Percentiles rank a stretch among this genome's conserved stretches.
Evolutionary conservation across 306 rosid species (phyloP).

Genomic region (Quercus ilex): DNA sequence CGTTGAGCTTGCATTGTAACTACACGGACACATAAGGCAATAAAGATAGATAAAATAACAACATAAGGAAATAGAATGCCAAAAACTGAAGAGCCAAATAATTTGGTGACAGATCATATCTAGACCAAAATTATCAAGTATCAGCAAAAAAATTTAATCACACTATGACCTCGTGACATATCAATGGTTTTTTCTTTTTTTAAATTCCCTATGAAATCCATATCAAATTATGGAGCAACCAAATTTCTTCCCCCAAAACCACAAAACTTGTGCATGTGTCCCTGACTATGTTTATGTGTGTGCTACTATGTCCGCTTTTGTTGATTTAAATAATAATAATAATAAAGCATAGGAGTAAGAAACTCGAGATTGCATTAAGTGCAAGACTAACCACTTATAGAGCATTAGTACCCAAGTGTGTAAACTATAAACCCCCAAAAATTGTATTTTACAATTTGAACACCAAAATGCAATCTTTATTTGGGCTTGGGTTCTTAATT

Average conservation of each 20-base stretch:
- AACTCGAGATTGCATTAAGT: no score
- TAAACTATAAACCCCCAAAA: no score
- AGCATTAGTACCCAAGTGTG: no score
- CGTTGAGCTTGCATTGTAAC: constrained; percentile 86
- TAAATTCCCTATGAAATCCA: not conserved
- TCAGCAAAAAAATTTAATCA: not conserved
- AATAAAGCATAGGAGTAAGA: no score
- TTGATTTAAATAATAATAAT: no score
- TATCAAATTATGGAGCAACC: not conserved
- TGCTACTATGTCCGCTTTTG: no score
- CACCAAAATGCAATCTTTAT: no score
- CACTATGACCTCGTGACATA: not conserved
- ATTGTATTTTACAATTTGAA: no score
- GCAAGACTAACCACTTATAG: no score
- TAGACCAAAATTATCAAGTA: not conserved
- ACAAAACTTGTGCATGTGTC: not conserved
- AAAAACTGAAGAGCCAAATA: not conserved
- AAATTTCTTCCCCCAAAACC: not conserved
- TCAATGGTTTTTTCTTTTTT: not conserved
- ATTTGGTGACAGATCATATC: not conserved
- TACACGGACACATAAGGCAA: constrained; percentile 33
- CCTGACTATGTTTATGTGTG: not conserved
- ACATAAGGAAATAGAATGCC: not conserved
- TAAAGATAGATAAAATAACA: not conserved
- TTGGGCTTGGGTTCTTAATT: no score